Base-by-base conservation (phyloP, 2,329 filamentous ascomycete species). In the Exutisphaerella laricina region DNA sequence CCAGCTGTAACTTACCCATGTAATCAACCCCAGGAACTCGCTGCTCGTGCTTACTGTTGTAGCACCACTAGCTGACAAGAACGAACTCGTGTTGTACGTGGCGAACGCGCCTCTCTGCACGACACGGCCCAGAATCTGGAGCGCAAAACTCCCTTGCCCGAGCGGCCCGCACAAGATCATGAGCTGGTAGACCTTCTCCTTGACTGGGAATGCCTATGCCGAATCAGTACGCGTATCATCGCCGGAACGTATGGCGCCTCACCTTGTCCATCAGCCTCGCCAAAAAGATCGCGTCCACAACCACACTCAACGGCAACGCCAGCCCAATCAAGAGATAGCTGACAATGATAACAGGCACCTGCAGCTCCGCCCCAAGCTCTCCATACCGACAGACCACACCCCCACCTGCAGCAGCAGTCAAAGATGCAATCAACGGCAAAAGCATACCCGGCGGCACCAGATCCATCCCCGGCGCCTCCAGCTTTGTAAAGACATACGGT, bases 101-200 rank as follows among this genome's bases (percentile, higher is more conserved):
- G 33, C 45, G 30, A 43, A 48, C 4, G 48, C 48, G 5, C 41
- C 39, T 12, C 45, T 20, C 30, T 51, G 31, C 10, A 50, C 45
- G 13, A 36, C 36, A 5, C 21, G 17, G 4, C 47, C 49, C 18
- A 52, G 29, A 16, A 45, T 46, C 34, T 39, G 34, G 18, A 52
- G n/a, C 6, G 47, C 49, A 41, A 52, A 52, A 12, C 43, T 39
- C 1, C 41, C 47, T 32, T 52, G 49, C 3, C 49, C 49, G 9
- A 41, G 39, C 10, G 49, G 49, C 10, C 49, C 49, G 30, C 43
- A 50, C 4, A 50, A 23, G 14, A 52, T 50, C 49, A 52, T 50
- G n/a, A 50, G 10, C 30, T 47, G 43, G 29, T 49, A 49, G 12
- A 49, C 43, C 10, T 44, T 43, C 39, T 49, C 26, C 21, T 48